phyloP scores from a whole-genome alignment of 345 rosid species.

The Hibiscus trionum region DNA sequence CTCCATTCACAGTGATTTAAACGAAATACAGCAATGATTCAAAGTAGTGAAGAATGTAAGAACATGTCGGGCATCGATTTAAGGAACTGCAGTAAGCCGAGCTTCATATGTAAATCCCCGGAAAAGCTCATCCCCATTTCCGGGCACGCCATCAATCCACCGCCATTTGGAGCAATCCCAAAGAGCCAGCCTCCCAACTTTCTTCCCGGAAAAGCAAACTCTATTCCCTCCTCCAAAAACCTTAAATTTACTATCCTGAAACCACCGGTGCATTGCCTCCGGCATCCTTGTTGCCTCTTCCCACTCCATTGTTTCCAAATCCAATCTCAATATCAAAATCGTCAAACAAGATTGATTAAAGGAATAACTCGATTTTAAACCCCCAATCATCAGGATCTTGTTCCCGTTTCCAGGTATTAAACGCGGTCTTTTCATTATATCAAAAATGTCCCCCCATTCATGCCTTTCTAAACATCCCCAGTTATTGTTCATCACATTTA shows the following conservation, averaged over 20 bases:
- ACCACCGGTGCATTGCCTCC: slow-evolving; percentile 56
- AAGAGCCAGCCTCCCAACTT: slow-evolving; percentile 60
- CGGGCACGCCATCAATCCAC: slow-evolving; percentile 76
- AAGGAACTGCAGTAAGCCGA: slow-evolving; percentile 43
- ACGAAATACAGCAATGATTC: slow-evolving; percentile 11
- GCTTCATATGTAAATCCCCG: slow-evolving; percentile 77
- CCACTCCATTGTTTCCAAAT: slow-evolving; percentile 77
- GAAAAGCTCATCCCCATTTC: slow-evolving; percentile 51
- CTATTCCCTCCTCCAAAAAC: slow-evolving; percentile 80
- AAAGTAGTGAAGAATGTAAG: background rate
- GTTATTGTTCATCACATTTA: slow-evolving; percentile 41
- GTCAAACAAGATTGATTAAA: slow-evolving; percentile 75
- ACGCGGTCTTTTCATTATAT: slow-evolving; percentile 75
- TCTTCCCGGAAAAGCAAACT: slow-evolving; percentile 76
- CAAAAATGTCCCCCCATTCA: slow-evolving; percentile 85
- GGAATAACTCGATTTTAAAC: slow-evolving; percentile 61
- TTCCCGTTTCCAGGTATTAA: slow-evolving; percentile 51
- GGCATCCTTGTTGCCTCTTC: slow-evolving; percentile 93
- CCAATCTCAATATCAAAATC: slow-evolving; percentile 64
- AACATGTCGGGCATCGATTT: slow-evolving; percentile 16
- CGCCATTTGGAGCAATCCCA: slow-evolving; percentile 71
- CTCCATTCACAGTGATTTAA: slow-evolving; percentile 68
- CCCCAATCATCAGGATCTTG: slow-evolving; percentile 72
- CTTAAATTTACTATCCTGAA: slow-evolving; percentile 76
- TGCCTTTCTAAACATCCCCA: slow-evolving; percentile 74